Evolutionary conservation across 371 early-diverging fungal species (phyloP).

Genomic region (Mortierella sp.): DNA sequence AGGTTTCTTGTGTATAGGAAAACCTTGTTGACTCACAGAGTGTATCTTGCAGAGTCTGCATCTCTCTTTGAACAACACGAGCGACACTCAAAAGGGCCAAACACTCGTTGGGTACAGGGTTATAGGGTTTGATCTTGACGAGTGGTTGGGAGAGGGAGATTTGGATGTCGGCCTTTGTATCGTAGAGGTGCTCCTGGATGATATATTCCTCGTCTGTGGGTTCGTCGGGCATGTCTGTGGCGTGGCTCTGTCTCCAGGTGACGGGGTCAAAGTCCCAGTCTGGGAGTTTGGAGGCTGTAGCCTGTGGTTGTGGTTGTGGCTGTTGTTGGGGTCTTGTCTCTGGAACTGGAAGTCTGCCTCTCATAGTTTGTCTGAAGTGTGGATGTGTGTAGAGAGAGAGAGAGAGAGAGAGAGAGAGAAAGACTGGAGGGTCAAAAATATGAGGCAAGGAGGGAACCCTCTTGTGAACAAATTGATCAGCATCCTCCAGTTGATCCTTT

Average conservation of each 20-base stretch:
- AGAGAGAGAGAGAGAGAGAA: no score
- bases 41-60: slow-evolving; percentile 19
- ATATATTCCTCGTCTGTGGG: slow-evolving; percentile 20
- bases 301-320: background rate
- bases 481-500: no score
- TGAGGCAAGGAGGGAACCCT: no score
- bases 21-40: slow-evolving; percentile 10
- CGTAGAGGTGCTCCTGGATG: background rate
- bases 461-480: no score
- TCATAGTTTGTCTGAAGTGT: background rate
- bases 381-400: no score
- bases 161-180: background rate
- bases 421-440: no score
- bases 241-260: background rate
- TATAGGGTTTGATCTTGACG: background rate
- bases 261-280: slow-evolving; percentile 4
- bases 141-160: background rate
- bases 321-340: background rate
- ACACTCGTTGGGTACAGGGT: slow-evolving; percentile 3
- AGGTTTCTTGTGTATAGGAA: background rate
- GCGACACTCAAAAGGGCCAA: slow-evolving; percentile 9
- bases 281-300: background rate
- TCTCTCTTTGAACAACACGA: slow-evolving; percentile 19
- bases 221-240: background rate
- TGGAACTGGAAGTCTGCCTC: background rate